Evolutionary conservation across 768 basidiomycete genomes (phyloP).

Genomic region (Calocybe indica): DNA sequence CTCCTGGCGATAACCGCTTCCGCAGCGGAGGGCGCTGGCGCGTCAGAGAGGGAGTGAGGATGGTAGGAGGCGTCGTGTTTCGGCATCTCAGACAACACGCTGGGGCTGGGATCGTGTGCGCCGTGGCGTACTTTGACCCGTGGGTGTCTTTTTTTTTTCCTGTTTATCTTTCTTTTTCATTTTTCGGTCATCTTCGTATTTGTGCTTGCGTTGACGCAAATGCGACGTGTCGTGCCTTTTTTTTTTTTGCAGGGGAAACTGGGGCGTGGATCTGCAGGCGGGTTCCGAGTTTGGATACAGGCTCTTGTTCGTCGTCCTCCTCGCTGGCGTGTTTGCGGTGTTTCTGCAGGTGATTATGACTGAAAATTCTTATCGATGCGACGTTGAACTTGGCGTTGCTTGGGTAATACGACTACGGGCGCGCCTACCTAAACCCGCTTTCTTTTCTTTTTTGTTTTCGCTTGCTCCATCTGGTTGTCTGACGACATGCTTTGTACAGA

Average conservation of each 20-base stretch:
- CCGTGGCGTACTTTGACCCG: constrained; percentile 89
- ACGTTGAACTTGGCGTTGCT: no score
- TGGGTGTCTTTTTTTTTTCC: constrained; percentile 29
- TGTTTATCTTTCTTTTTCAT: background rate
- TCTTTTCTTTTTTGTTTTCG: constrained; percentile 1
- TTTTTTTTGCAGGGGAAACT: constrained; percentile 57
- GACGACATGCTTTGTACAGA: constrained; percentile 27
- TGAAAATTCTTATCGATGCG: background rate
- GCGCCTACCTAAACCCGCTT: background rate
- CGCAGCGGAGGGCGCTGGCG: constrained; percentile 1
- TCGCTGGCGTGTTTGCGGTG: constrained; percentile 79
- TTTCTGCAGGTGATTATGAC: constrained; percentile 60
- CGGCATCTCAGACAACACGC: constrained; percentile 60
- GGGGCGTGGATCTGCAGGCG: constrained; percentile 87
- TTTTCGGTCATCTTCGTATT: no score
- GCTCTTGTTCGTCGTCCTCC: constrained; percentile 78
- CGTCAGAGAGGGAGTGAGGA: constrained; percentile 20
- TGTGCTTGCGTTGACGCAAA: no score
- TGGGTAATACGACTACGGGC: background rate
- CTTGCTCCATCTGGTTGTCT: background rate
- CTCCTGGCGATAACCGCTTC: background rate
- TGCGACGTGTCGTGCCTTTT: background rate
- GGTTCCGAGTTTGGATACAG: constrained; percentile 83
- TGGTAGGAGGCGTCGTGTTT: constrained; percentile 23
- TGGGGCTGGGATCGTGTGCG: constrained; percentile 82